Evolutionary conservation across 1,284 basidiomycete genomes (phyloP), one percentile per base, ranked within the genome.

Genomic region (Ceratobasidium sp.): DNA sequence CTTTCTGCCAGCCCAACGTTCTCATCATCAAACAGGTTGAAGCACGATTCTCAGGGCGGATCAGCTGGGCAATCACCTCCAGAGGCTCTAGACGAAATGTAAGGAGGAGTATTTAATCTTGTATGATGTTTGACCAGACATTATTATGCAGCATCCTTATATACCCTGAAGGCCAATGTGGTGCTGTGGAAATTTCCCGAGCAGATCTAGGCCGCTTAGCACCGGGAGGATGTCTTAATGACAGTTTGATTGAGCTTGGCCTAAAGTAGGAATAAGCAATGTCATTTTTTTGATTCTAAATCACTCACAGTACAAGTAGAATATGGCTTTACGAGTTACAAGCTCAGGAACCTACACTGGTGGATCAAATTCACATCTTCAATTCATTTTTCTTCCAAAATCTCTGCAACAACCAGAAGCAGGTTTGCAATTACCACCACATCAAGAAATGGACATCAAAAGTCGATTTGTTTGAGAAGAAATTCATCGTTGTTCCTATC

Each of bases 301-400:
- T n/a, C 66, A 59, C 23, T 74, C 27, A 54, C 54, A n/a, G n/a
- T 7, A 38, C 33, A 55, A 52, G 10, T 77, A 96, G 95, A 83
- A 86, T 92, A 27, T 94, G 93, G 89, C 85, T 93, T 14, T 87
- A 86, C 73, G 86, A 89, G 14, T 83, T 95, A 30, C 87, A 90
- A 77, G 84, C 83, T 38, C 83, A 82, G 38, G 83, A 93, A 78
- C 91, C 92, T 0, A 87, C 86, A 14, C 85, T 95, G 12, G 93
- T 90, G 1, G 89, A 92, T 6, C 88, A 94, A 81, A 89, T 97
- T 1, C 92, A 98, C 82, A 88, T 99, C 6, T 99, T 99, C 87
- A 99, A 93, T 83, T 96, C 97, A 0, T 99, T 98, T 86, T 99
- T 99, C 85, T 99, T 96, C 87, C 94, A 96, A 85, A 96, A 97